phyloP scores from a whole-genome alignment of 306 rosid genomes.

The Dryas drummondii region DNA sequence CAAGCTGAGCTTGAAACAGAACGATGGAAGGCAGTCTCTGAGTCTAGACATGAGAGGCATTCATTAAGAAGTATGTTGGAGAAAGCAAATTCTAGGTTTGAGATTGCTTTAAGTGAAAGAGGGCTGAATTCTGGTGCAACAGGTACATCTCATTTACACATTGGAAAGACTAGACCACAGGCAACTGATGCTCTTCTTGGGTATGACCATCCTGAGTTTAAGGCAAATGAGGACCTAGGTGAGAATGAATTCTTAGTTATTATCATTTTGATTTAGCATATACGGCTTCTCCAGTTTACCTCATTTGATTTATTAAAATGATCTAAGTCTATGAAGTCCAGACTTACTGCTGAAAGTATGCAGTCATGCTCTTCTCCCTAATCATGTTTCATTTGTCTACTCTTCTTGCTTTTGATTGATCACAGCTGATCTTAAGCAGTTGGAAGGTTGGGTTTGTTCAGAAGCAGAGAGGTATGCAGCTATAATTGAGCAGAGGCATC shows the following conservation, averaged over 20 bases:
- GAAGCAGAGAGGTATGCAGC: conserved; percentile 83
- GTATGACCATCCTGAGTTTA: conserved; percentile 30
- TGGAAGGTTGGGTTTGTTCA: conserved; percentile 72
- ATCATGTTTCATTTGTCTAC: conserved; percentile 5
- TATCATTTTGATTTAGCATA: not conserved
- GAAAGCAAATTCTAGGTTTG: conserved; percentile 55
- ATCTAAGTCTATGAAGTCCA: too few relatives aligned
- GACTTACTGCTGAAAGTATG: too few relatives aligned
- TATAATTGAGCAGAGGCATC: conserved; percentile 76
- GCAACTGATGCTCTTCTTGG: conserved; percentile 29
- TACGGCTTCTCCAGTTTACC: not conserved
- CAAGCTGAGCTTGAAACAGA: conserved; percentile 85
- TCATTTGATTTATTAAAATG: not conserved
- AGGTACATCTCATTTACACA: conserved; percentile 44
- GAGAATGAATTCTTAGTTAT: conserved; percentile 33
- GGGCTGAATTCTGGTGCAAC: conserved; percentile 41
- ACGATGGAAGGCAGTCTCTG: conserved; percentile 76
- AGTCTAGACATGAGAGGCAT: conserved; percentile 74
- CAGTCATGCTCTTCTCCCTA: not conserved
- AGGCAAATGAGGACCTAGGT: conserved; percentile 56
- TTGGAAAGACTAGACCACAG: conserved; percentile 31
- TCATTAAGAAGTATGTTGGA: conserved; percentile 72
- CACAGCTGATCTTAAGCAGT: conserved; percentile 61
- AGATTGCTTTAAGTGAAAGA: conserved; percentile 46
- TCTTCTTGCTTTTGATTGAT: conserved; percentile 24